Base-by-base conservation (phyloP, 1,284 basidiomycete genomes). In the Cutaneotrichosporon mucoides region DNA sequence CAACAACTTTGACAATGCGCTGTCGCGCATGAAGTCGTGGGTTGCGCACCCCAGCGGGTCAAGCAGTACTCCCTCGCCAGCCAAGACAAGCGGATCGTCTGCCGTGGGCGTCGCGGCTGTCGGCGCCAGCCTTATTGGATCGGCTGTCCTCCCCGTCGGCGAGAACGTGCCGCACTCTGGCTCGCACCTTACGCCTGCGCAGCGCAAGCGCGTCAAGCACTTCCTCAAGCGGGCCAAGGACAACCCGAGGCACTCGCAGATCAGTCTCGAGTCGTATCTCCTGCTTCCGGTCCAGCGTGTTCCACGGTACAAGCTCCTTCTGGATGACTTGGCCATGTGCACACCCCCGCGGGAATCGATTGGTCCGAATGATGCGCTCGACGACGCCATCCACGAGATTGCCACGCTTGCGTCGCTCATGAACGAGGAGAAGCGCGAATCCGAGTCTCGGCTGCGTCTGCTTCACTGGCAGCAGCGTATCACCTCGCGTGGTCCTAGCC, bases 391-490 rank as follows among this genome's bases (percentile, higher is more conserved):
- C 56, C 81, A 84, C 33, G 90, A 94, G 76, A 95, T 97, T 67
- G 84, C 91, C 4, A 85, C 84, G 7, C 79, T 97, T 51, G 92
- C 93, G 6, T 90, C 86, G 56, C 89, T 90, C 70, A 95, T 97
- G 90, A 97, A 97, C 76, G 93, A 97, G 79, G 90, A 92, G 65
- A 96, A 96, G 78, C 86, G 93, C 13, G 93, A 96, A 69, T 84
- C 90, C 3, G 93, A 97, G 78, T 92, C 90, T 5, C 83, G 94
- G 38, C 84, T 87, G 41, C 89, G 90, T 68, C 83, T 97, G 36
- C 89, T 94, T 24, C 86, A 88, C 69, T 79, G 96, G 96, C 95
- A 99, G 80, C 78, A 87, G 53, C 84, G 91, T 66, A 96, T 99
- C 70, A 84, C 88, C 44, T 92, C 91, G 34, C 88, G 86, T 69